Evolutionary conservation across 169 alveolate species (phyloP), one percentile per base, ranked within the genome.

Genomic region (Cryptosporidium tyzzeri): DNA sequence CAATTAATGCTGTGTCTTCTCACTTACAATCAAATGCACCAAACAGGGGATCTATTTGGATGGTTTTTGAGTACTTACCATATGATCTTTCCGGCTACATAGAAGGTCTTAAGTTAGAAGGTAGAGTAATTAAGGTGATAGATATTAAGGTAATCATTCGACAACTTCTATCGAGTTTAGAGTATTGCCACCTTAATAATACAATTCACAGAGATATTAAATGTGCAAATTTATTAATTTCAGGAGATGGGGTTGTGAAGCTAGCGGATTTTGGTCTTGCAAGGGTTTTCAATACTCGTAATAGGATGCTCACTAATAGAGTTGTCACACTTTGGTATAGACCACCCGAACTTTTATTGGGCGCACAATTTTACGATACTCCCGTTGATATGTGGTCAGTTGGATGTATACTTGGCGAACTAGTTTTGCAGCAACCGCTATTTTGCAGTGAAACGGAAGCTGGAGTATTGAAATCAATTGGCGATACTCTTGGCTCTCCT

Each of bases 281-380:
- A 16, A 92, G 99, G 65, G 70, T 92, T 61, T 93, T 89, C 84
- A 86, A 95, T n/a, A 85, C 73, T 23, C 92, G 93, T 5, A 84
- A 93, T 85, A 95, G 93, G 51, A 75, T 91, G 53, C 95, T 96
- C 70, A 97, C 99, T 0, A 97, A 97, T 84, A 92, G 97, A 85
- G 99, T 97, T 6, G 97, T 97, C n/a, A 97, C 99, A 9, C 93
- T 97, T 39, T 98, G 99, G 99, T 98, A 98, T 91, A 91, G 99
- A 67, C 98, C 99, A 6, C 99, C 99, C n/a, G 99, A 98, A 86
- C 92, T 98, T 26, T 92, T 98, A 86, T 93, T 97, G 67, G 99
- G 99, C 9, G 93, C 96, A 39, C 96, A 94, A 65, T 70, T 92
- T 73, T 97, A 97, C 70, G 93, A 95, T 65, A 91, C 92, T 45